Percentiles rank a stretch among this genome's conserved stretches.
Evolutionary conservation across 306 rosid species (phyloP).

Genomic region (Comarum palustre): DNA sequence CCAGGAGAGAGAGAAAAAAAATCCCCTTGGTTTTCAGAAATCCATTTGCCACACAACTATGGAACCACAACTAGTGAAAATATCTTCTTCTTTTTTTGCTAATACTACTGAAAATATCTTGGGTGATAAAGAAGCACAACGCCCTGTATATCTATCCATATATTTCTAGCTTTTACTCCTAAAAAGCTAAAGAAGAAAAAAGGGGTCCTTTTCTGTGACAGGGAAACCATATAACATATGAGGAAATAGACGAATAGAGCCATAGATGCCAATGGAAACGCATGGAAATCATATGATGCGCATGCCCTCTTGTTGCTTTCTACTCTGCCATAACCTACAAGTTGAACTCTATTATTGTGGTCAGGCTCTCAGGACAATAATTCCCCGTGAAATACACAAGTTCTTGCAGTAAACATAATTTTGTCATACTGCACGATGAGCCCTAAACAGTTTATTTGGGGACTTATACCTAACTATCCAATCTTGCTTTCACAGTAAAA

Average conservation of each 20-base stretch:
- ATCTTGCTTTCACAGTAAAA: not conserved
- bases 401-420: not conserved
- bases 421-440: not conserved
- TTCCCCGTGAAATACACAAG: slow-evolving; percentile 1
- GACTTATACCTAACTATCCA: not conserved
- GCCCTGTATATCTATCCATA: not conserved
- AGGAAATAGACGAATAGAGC: slow-evolving; percentile 18
- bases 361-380: not conserved
- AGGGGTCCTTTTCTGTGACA: not conserved
- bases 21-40: slow-evolving; percentile 4
- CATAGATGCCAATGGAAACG: slow-evolving; percentile 7
- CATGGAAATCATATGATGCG: slow-evolving; percentile 21
- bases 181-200: slow-evolving; percentile 12
- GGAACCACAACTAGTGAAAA: not conserved
- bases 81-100: too few relatives aligned
- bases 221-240: slow-evolving; percentile 27
- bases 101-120: slow-evolving; percentile 6
- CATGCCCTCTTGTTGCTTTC: slow-evolving; percentile 24
- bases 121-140: not conserved
- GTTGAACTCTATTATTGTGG: slow-evolving; percentile 18
- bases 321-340: slow-evolving; percentile 23
- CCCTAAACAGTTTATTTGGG: not conserved
- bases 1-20: not conserved
- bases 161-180: slow-evolving; percentile 7
- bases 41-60: slow-evolving; percentile 1